Evolutionary conservation across 2,329 filamentous ascomycete genomes (phyloP), one percentile per base, ranked within the genome.

Genomic region (Cladosporium sp.): DNA sequence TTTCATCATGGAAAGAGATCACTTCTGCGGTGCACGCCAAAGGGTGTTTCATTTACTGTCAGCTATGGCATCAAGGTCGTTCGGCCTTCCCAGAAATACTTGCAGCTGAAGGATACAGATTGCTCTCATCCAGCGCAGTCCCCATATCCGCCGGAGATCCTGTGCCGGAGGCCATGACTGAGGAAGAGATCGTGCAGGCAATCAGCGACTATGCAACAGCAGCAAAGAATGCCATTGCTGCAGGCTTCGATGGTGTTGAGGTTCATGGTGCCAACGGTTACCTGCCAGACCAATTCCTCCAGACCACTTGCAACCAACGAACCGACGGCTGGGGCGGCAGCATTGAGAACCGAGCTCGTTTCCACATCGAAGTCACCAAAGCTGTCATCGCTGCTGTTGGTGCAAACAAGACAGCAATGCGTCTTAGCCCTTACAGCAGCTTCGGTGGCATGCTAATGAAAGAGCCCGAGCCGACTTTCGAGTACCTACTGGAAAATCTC

Each of bases 391-490:
- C 66, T 29, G 67, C 69, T 0, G 63, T 80, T 2, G 77, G 78
- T 1, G 63, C 72, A 18, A 68, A 75, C 2, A 52, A 50, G 17
- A 60, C 57, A 1, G 79, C 74, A 0, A 74, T 86, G n/a, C 76
- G 83, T 1, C 65, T 86, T 2, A 79, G 73, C 1, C 84, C 83
- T 0, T 85, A 75, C 66, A 77, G 73, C 41, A 64, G 66, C 0
- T 85, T 81, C 64, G 80, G 85, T 50, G 77, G 75, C 17, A 83
- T 86, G 83, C 49, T 57, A 20, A 84, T 85, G 80, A 54, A 63
- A 0, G 73, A 87, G 40, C 82, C 83, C 0, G 59, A 79, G 5
- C 78, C 81, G 0, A 82, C 86, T 51, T 88, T 85, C 57, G 67
- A 67, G 0, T 72, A 86, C 56, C 60, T 85, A 7, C 72, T 80